Base-by-base conservation (phyloP, 1,139 yeast genomes). In the Taiozyma onychis region DNA sequence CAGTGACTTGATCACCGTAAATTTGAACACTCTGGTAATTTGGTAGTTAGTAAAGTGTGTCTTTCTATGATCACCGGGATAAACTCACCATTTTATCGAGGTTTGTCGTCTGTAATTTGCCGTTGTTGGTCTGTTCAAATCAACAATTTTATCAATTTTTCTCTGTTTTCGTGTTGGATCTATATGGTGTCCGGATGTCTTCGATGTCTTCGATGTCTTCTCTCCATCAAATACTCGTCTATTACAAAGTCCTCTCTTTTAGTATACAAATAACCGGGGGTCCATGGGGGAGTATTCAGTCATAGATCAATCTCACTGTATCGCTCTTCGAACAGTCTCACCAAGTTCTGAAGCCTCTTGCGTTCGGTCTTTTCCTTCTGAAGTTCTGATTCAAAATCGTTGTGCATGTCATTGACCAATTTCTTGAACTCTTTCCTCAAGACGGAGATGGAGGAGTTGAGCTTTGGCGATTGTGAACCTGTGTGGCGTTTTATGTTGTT, bases 1-100 rank as follows among this genome's bases (percentile, higher is more conserved):
- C 99, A 9, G 95, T 85, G 51, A 95, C 98, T 70, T 93, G 97
- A 68, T 95, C 99, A 54, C 96, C 96, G 72, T 93, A 89, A 65
- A 93, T 91, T 63, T 89, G 93, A 56, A 90, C 95, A 57, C 73
- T 69, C 73, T 65, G 61, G 35, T 2, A 9, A 24, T 28, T 35
- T 3, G 3, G 22, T 7, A 7, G 48, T 51, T 46, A 46, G 52
- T 45, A 50, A n/a, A 8, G 5, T 28, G 13, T 11, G 13, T 3
- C 8, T 13, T 30, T 30, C 16, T 30, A 30, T 30, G 7, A 30
- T 3, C 14, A 14, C 16, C 18, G 18, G 18, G 18, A 24, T 24
- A 5, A 24, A 37, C 41, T 37, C 14, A 37, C 41, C 41, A 37
- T 37, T 21, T 37, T 21, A 35, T 35, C 39, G 10, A n/a, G 34